Evolutionary conservation across 768 basidiomycete genomes (phyloP).

Genomic region (Amanita brunnescens): DNA sequence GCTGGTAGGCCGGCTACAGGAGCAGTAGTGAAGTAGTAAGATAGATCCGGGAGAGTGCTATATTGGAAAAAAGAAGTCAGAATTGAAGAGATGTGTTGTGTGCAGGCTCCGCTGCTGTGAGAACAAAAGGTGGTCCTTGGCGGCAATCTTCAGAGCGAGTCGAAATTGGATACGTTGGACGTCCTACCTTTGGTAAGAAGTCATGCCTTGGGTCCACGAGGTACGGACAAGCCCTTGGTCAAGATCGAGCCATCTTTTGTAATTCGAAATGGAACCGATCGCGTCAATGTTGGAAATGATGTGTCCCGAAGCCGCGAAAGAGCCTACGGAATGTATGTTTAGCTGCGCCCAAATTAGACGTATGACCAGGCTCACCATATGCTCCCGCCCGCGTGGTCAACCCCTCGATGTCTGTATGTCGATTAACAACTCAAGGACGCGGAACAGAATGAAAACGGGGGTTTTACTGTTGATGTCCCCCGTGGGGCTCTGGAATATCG

Average conservation of each 20-base stretch:
- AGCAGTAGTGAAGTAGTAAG: slow-evolving; percentile 38
- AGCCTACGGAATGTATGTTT: slow-evolving; percentile 34
- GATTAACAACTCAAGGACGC: background rate
- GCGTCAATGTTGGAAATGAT: slow-evolving; percentile 41
- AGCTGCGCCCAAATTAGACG: background rate
- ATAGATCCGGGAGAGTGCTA: slow-evolving; percentile 28
- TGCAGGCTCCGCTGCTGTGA: slow-evolving; percentile 51
- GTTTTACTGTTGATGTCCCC: slow-evolving; percentile 51
- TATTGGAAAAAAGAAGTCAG: slow-evolving; percentile 7
- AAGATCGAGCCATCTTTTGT: slow-evolving; percentile 62
- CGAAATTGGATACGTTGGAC: background rate
- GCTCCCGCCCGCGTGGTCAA: slow-evolving; percentile 47
- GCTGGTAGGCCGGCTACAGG: slow-evolving; percentile 40
- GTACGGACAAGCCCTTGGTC: slow-evolving; percentile 52
- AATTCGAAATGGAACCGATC: slow-evolving; percentile 33
- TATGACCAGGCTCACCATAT: slow-evolving; percentile 37
- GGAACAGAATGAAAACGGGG: background rate
- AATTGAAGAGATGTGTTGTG: slow-evolving; percentile 41
- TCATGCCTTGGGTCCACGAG: slow-evolving; percentile 47
- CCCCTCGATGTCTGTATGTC: slow-evolving; percentile 34
- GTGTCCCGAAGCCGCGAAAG: slow-evolving; percentile 59
- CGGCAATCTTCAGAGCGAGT: slow-evolving; percentile 13
- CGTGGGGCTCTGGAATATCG: slow-evolving; percentile 48
- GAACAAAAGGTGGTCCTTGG: slow-evolving; percentile 52
- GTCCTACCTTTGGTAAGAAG: slow-evolving; percentile 40